Base-by-base conservation (phyloP, 1,139 yeast genomes). In the Saccharomyces pastorianus region DNA sequence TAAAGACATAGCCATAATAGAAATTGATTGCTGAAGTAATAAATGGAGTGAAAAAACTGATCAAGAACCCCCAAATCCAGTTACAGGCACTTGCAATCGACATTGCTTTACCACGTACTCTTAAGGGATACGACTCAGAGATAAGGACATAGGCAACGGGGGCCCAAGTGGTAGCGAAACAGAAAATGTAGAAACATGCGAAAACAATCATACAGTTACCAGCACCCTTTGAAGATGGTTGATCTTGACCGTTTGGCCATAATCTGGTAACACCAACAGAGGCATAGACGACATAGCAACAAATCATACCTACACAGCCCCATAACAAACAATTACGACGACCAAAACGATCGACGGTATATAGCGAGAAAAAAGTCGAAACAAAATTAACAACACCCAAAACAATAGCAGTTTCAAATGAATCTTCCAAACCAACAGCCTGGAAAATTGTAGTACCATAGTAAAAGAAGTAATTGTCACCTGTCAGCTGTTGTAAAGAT, bases 81-180 rank as follows among this genome's bases (percentile, higher is more conserved):
- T 85, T 85, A 54, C 84, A 78, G 53, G 85, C 85, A 47, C 81
- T 76, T 51, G 90, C 85, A 59, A 86, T 73, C 58, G 88, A 81
- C 82, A 85, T 84, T 56, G 85, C 89, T 75, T 84, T 84, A 48
- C 88, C 78, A 73, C 87, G 82, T 65, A 85, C 81, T 72, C 90
- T 80, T 63, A 85, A 78, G 66, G 95, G 93, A 73, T 81, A 86
- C 55, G 83, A 76, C 73, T 87, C 95, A 41, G 91, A 81, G 53
- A 82, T 79, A 64, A 85, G 81, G 57, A 84, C 83, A 74, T 77
- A 87, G 53, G 83, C 84, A 66, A 84, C 81, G 63, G 95, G 91
- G 58, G 90, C 95, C 95, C 95, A 86, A 20, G 93, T 82, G 52
- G 84, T 76, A 52, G 95, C 93, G 68, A 86, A 87, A 75, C 80